Evolutionary conservation across 345 rosid species (phyloP), one percentile per base, ranked within the genome.

Genomic region (Lumnitzera littorea): DNA sequence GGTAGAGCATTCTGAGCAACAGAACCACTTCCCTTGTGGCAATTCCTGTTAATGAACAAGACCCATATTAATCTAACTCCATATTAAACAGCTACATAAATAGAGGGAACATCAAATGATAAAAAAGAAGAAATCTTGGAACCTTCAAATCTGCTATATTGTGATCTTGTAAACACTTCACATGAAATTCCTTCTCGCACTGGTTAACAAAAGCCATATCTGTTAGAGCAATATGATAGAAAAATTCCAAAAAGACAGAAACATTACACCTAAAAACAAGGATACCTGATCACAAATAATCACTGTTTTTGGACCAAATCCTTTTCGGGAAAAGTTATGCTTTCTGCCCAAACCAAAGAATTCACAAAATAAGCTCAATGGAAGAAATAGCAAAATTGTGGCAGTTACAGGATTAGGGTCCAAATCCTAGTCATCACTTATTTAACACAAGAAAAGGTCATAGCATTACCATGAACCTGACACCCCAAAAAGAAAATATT

Each of bases 121-220:
- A 9, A 36, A 36, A 36, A 36, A 7, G 43, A 36, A 36, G 43
- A 51, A 29, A 65, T 50, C 55, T 17, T 53, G 49, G 58, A 60
- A 89, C 98, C 98, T 87, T 71, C 57, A 92, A 87, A 74, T 87
- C 89, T 58, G 78, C 85, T 72, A 89, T 81, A 48, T 83, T 67
- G 69, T 81, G 84, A 47, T 87, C 96, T 76, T 77, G 87, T 73
- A 92, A 72, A 75, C 98, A 92, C 75, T 96, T 92, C 62, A 92
- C 91, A 60, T 92, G 98, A 68, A 74, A 89, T 73, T 92, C 98
- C 80, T 79, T 87, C 82, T 92, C 98, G 66, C 98, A 92, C 97
- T 87, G 72, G 60, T 10, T 24, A 52, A 58, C 47, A 46, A 51
- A 53, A 20, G 48, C 27, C n/a, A 15, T 14, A 29, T 13, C 55